A percentile compares a stretch with the other conserved stretches of the same genome.
Conservation (phyloP, 768 basidiomycete species). For the Lactarius hatsudake region DNA sequence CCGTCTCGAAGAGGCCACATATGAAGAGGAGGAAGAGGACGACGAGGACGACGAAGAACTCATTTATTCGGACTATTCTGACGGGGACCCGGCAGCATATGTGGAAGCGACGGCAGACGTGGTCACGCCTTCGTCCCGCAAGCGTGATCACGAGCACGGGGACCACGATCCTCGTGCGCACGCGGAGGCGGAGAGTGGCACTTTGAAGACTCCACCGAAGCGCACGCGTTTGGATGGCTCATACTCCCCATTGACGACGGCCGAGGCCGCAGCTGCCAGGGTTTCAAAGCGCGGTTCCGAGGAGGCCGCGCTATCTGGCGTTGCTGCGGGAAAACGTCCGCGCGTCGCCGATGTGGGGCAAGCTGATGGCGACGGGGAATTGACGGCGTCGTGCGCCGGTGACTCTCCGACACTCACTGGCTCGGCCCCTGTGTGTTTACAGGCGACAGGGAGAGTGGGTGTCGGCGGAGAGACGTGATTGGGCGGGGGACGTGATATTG, state of each 20-base stretch:
- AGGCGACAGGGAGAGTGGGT: neutral
- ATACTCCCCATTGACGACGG: conserved; percentile 27
- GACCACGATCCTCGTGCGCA: conserved; percentile 27
- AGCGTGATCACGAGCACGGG: conserved; percentile 36
- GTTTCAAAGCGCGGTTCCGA: conserved; percentile 26
- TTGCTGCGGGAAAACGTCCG: conserved; percentile 22
- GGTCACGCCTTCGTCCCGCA: conserved; percentile 35
- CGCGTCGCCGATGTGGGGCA: conserved; percentile 10
- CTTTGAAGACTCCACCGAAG: conserved; percentile 41
- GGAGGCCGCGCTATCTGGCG: conserved; percentile 20
- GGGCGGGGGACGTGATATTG: conserved; percentile 1
- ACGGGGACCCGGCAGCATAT: conserved; percentile 13
- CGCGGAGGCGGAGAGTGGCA: conserved; percentile 33
- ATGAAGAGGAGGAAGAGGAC: conserved; percentile 35
- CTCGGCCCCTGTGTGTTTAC: neutral
- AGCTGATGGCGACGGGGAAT: neutral
- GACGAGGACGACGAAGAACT: conserved; percentile 37
- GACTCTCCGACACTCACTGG: neutral
- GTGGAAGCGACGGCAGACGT: conserved; percentile 30
- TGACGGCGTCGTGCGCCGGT: neutral
- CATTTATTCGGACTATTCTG: conserved; percentile 18
- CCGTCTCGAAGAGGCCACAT: conserved; percentile 30
- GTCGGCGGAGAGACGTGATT: conserved; percentile 18
- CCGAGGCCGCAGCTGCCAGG: conserved; percentile 18
- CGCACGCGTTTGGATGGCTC: conserved; percentile 34